Percentiles rank a stretch among this genome's conserved stretches.
Evolutionary conservation across 257 asterid genomes (phyloP).

Genomic region (Fraxinus excelsior): DNA sequence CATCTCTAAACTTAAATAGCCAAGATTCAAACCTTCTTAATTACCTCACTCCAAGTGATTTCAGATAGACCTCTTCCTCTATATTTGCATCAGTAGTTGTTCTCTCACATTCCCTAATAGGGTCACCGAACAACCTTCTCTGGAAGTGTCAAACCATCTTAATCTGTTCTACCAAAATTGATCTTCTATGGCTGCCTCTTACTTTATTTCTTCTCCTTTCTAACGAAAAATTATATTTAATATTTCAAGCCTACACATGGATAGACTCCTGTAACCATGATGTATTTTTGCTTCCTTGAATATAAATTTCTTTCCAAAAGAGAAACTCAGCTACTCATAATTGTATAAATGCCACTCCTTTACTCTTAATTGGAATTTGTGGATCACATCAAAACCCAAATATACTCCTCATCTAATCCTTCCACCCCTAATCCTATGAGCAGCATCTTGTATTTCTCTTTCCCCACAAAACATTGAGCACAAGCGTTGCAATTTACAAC

Average conservation of each 20-base stretch:
- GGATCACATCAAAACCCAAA: no score
- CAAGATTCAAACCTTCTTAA: neutral
- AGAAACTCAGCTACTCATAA: no score
- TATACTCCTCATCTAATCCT: no score
- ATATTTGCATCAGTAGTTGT: neutral
- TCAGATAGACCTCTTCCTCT: neutral
- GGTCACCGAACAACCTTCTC: neutral
- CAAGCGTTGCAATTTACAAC: no score
- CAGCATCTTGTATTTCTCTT: neutral
- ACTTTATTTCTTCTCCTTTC: neutral
- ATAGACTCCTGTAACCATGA: no score
- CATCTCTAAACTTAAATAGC: neutral
- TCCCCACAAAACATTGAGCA: neutral
- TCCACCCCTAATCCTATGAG: no score
- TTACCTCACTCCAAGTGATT: neutral
- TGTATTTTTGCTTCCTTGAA: no score
- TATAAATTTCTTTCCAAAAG: no score
- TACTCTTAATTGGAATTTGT: no score
- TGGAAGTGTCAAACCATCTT: neutral
- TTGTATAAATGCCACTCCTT: no score
- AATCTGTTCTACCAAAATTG: neutral
- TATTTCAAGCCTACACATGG: no score
- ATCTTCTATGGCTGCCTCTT: neutral
- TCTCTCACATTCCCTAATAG: neutral
- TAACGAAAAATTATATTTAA: no score